Conservation (phyloP, 495 filamentous ascomycete species). For the Lasiosphaeria miniovina region DNA sequence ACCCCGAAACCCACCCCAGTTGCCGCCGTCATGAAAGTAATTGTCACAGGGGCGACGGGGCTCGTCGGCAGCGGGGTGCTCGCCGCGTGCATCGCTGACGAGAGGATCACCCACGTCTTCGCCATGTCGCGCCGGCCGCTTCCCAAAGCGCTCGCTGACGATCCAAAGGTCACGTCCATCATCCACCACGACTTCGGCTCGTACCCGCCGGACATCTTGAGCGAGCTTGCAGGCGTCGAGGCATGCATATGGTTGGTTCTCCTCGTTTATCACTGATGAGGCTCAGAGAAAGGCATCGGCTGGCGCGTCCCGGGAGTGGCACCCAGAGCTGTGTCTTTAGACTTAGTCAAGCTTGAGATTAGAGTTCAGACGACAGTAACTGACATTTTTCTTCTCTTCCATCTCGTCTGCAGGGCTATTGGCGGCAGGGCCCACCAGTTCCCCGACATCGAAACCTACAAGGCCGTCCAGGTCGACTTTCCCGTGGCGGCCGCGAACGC, state of each 20-base stretch:
- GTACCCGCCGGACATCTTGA: constrained; percentile 38
- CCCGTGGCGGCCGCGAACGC: constrained; percentile 22
- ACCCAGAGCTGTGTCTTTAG: too few species aligned
- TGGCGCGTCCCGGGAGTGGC: too few species aligned
- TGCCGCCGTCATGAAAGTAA: constrained; percentile 42
- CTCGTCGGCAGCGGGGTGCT: constrained; percentile 47
- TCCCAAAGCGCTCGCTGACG: constrained; percentile 19
- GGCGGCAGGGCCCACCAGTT: constrained; percentile 28
- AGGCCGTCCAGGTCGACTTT: constrained; percentile 44
- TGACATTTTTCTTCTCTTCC: neutral
- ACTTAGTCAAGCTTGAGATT: too few species aligned
- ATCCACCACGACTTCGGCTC: constrained; percentile 45
- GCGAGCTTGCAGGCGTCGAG: constrained; percentile 46
- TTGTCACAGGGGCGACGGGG: constrained; percentile 53
- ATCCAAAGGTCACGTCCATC: constrained; percentile 44
- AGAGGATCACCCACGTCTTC: constrained; percentile 47
- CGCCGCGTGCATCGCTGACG: constrained; percentile 41
- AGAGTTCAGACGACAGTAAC: neutral
- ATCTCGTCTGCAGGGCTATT: constrained; percentile 24
- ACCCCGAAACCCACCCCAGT: neutral
- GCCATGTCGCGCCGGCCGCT: constrained; percentile 29
- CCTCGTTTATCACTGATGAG: constrained; percentile 5
- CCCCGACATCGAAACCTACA: constrained; percentile 27
- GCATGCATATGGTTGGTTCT: constrained; percentile 51
- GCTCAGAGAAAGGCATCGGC: neutral